Percentiles rank a stretch among this genome's conserved stretches.
These are phyloP conservation scores for Entonaema liquescens DNA, from an alignment of 495 filamentous ascomycete species.

Conservation along the genomic window DNA sequence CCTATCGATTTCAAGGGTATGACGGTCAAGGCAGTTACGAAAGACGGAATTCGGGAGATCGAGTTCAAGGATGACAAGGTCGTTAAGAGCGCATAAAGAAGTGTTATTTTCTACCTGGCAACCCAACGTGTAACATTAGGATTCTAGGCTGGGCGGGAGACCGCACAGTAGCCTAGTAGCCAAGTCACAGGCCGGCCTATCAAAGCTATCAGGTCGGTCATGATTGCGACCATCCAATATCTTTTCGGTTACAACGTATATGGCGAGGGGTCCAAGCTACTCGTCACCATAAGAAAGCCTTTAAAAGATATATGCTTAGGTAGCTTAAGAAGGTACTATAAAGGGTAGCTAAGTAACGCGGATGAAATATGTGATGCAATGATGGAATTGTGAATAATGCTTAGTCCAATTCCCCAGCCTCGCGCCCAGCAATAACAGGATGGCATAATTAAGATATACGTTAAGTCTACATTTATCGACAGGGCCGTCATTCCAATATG, in stretches of 20 bases:
- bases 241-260: slow-evolving; percentile 2
- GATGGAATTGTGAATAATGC: not conserved
- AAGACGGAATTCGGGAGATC: slow-evolving; percentile 85
- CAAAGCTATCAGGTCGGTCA: slow-evolving; percentile 11
- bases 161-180: slow-evolving; percentile 27
- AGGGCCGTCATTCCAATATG: not conserved
- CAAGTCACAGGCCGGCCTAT: slow-evolving; percentile 24
- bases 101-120: slow-evolving; percentile 12
- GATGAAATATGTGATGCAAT: slow-evolving; percentile 1
- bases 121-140: slow-evolving; percentile 42
- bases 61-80: slow-evolving; percentile 81
- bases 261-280: not conserved
- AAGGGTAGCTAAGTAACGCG: not conserved
- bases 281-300: not conserved
- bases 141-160: slow-evolving; percentile 21
- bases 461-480: not conserved
- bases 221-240: slow-evolving; percentile 12
- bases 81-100: slow-evolving; percentile 67
- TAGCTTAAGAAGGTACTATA: not conserved
- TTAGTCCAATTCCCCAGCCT: not conserved
- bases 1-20: slow-evolving; percentile 98
- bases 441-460: not conserved
- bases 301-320: not conserved
- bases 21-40: slow-evolving; percentile 89
- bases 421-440: not conserved